Base-by-base conservation (phyloP, 1,139 yeast genomes). In the Diutina pseudorugosa region DNA sequence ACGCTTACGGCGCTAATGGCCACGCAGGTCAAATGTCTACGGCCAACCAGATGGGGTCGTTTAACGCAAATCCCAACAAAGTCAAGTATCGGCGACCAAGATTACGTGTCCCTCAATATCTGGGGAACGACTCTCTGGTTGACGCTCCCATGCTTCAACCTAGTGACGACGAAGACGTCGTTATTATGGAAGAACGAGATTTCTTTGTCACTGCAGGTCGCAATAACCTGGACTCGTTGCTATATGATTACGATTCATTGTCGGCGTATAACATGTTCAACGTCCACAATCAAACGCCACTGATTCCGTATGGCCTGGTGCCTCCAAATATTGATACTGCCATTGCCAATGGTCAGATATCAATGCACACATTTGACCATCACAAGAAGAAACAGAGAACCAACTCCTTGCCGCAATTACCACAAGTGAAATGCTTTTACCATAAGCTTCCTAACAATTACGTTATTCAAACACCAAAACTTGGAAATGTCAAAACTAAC, bases 381-480 rank as follows among this genome's bases (percentile, higher is more conserved):
- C 57, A 60, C 44, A 55, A 62, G n/a, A 72, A 72, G 61, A 81
- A 81, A 59, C 82, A 80, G 61, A 68, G 90, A 58, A 83, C 89
- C 0, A 80, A 80, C 57, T 83, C 90, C 0, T 66, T 84, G 52
- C 91, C 93, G 0, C 93, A 85, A 62, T 66, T 84, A 49, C 85
- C 90, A 0, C 23, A 71, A 53, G 79, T 67, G 2, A 69, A 65
- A 53, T 74, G 78, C 57, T 68, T 72, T 55, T 74, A 74, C 59
- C 69, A 68, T 53, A 70, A 71, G 53, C 59, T 72, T 8, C 75
- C 75, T 42, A 65, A 63, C 52, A 67, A 70, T 53, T 71, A 72
- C 53, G 67, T 72, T 33, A 60, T 70, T 44, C 71, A 66, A 55
- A 68, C 71, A 18, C 73, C 72, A 14, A 74, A 73, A 58, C 62